Percentiles rank a stretch among this genome's conserved stretches.
Evolutionary conservation across 495 filamentous ascomycete genomes (phyloP).

Genomic region (Bathelium albidoporum): DNA sequence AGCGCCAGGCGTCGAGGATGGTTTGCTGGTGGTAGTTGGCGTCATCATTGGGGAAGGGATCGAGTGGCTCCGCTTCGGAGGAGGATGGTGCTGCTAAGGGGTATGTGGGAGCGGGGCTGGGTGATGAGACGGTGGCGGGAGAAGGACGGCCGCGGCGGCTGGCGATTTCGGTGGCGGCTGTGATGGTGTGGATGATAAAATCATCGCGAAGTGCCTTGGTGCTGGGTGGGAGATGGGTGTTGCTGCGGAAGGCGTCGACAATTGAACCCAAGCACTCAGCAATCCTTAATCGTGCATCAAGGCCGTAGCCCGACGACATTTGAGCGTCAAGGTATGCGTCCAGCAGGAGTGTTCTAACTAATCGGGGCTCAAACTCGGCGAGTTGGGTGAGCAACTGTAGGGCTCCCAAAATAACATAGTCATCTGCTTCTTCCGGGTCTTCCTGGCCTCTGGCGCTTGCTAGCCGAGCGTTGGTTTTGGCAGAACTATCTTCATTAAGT

Average conservation of each 20-base stretch:
- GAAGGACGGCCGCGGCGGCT: conserved; percentile 52
- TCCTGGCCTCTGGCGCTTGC: not conserved
- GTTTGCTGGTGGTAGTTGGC: not conserved
- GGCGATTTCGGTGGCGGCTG: conserved; percentile 56
- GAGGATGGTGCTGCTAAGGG: too few species aligned
- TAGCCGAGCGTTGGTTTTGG: not conserved
- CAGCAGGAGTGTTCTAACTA: not conserved
- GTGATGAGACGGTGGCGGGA: not conserved
- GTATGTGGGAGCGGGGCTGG: too few species aligned
- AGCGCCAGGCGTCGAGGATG: conserved; percentile 62
- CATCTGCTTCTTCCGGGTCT: conserved; percentile 40
- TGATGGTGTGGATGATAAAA: conserved; percentile 32
- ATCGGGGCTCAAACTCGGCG: not conserved
- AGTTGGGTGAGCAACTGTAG: not conserved
- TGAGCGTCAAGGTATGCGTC: conserved; percentile 51
- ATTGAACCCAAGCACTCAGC: conserved; percentile 50
- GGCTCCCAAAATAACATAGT: not conserved
- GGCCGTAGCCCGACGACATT: conserved; percentile 23
- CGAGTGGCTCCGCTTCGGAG: too few species aligned
- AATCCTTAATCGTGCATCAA: conserved; percentile 60
- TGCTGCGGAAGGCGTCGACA: not conserved
- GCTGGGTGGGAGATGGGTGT: not conserved
- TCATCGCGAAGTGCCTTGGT: conserved; percentile 17
- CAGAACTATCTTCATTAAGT: conserved; percentile 50
- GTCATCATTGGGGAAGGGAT: not conserved